A percentile compares a stretch with the other conserved stretches of the same genome.
Conservation (phyloP, 2,329 filamentous ascomycete genomes). For the Neofusicoccum cordaticola region DNA sequence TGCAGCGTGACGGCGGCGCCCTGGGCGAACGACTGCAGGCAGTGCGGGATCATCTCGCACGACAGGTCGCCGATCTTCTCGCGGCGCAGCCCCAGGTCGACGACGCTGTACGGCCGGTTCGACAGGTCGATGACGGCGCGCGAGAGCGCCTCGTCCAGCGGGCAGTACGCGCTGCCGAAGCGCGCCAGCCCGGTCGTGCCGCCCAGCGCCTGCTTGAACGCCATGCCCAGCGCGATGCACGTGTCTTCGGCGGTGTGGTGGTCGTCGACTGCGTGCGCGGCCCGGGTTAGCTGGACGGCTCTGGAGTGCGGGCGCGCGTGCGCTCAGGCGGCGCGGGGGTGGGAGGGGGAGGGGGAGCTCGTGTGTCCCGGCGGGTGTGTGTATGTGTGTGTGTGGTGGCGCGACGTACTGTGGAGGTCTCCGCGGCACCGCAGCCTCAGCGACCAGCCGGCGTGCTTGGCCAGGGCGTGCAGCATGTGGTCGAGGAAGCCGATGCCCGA, state of each 20-base stretch:
- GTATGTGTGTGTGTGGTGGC: no score
- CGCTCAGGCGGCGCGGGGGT: no score
- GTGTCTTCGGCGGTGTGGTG: slow-evolving; percentile 97
- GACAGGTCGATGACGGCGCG: slow-evolving; percentile 93
- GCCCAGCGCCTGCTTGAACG: slow-evolving; percentile 78
- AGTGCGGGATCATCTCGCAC: slow-evolving; percentile 97
- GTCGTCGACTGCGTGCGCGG: slow-evolving; percentile 71
- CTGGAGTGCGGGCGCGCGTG: no score
- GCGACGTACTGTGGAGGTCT: slow-evolving; percentile 77
- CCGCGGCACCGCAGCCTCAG: slow-evolving; percentile 78
- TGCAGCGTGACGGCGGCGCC: slow-evolving; percentile 89
- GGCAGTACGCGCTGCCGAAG: slow-evolving; percentile 88
- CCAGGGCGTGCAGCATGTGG: slow-evolving; percentile 96
- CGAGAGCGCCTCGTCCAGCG: slow-evolving; percentile 91
- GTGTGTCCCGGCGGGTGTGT: no score
- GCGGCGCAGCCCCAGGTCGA: slow-evolving; percentile 78
- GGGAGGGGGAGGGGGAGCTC: no score
- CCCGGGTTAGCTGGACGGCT: no score
- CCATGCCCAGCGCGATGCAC: slow-evolving; percentile 82
- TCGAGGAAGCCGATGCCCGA: slow-evolving; percentile 95
- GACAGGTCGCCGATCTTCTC: slow-evolving; percentile 93
- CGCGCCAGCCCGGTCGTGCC: slow-evolving; percentile 77
- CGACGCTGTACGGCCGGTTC: slow-evolving; percentile 81
- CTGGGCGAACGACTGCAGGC: slow-evolving; percentile 89
- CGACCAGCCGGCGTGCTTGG: slow-evolving; percentile 95